Evolutionary conservation across 2,329 filamentous ascomycete species (phyloP), one percentile per base, ranked within the genome.

Genomic region (Hymenoscyphus occultus): DNA sequence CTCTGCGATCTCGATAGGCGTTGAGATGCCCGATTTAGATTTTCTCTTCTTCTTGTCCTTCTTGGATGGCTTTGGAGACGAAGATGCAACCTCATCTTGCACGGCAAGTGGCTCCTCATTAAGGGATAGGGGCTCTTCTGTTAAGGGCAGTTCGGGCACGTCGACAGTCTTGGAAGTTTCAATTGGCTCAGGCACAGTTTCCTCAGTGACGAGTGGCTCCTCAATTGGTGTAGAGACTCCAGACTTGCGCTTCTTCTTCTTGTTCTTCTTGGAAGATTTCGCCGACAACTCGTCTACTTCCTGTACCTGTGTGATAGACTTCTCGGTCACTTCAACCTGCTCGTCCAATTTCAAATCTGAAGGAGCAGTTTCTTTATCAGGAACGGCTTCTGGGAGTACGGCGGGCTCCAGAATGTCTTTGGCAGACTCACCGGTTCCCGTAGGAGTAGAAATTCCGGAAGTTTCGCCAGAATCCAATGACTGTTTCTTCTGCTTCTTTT

Each of bases 211-310:
- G 32, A n/a, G 12, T 57, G 13, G 54, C 14, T 57, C 54, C 28
- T 68, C 66, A 35, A 65, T 39, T 42, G 68, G 65, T 45, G 64
- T 67, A 22, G 67, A 67, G 22, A 68, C n/a, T 16, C 59, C 62
- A 51, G 69, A 69, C 28, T 68, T 64, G 28, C 67, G 64, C 45
- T 68, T 68, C 58, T 59, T 65, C 56, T 72, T 70, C 64, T 69
- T 69, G 31, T 67, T 67, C 60, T 70, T 73, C 35, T 64, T 67
- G n/a, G 64, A 67, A 39, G 40, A 19, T 54, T 61, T 64, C n/a
- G 56, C 59, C 1, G 61, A 56, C 61, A 59, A 61, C 12, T 56
- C 64, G 39, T 64, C 58, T 32, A 61, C 48, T 22, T 61, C 51
- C 51, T 51, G 54, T n/a, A 57, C 60, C 54, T 59, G 35, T n/a